Percentiles rank a stretch among this genome's conserved stretches.
These are phyloP conservation scores for Yamadazyma nakazawae DNA, from an alignment of 805 yeast species.

Conservation along the genomic window DNA sequence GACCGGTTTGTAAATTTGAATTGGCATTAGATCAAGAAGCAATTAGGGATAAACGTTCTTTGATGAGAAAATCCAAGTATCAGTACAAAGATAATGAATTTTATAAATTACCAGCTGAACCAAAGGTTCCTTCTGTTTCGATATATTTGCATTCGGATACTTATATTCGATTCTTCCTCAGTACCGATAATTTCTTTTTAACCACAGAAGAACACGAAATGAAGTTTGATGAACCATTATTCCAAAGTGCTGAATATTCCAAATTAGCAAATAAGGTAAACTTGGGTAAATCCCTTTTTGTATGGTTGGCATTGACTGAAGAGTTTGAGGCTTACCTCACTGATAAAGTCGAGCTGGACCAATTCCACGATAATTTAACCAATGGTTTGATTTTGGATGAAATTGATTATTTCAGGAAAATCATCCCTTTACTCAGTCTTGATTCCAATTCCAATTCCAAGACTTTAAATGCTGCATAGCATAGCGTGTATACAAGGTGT, in stretches of 20 bases:
- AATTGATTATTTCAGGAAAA: constrained; percentile 31
- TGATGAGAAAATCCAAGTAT: constrained; percentile 18
- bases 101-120: constrained; percentile 19
- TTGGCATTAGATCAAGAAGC: constrained; percentile 42
- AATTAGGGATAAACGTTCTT: constrained; percentile 27
- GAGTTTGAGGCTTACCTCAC: constrained; percentile 45
- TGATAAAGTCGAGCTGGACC: constrained; percentile 28
- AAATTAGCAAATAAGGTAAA: constrained; percentile 22
- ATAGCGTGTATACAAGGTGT: not conserved
- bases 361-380: constrained; percentile 11
- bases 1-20: constrained; percentile 48
- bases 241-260: not conserved
- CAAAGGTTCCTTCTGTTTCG: constrained; percentile 28
- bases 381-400: constrained; percentile 20
- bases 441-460: constrained; percentile 30
- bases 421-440: constrained; percentile 39
- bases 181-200: constrained; percentile 26
- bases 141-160: constrained; percentile 31
- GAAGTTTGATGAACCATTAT: not conserved
- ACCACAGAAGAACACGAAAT: constrained; percentile 11
- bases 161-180: constrained; percentile 27
- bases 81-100: constrained; percentile 5
- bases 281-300: constrained; percentile 50
- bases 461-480: constrained; percentile 28
- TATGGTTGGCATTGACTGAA: constrained; percentile 45